A percentile compares a stretch with the other conserved stretches of the same genome.
Conservation (phyloP, 2,329 filamentous ascomycete species). For the Ceratocystis albifundus region DNA sequence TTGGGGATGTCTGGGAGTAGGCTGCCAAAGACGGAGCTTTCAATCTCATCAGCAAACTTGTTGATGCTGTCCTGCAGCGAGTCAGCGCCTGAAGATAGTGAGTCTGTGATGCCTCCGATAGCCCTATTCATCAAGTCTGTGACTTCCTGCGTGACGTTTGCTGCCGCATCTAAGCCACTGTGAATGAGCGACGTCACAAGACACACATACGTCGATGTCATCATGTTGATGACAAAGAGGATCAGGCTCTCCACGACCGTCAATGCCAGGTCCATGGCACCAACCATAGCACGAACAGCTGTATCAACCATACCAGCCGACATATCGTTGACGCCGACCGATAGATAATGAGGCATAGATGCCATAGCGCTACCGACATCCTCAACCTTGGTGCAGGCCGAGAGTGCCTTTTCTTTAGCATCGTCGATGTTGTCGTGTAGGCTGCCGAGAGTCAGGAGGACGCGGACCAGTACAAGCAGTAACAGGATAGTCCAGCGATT, state of each 20-base stretch:
- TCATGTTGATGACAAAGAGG: conserved; percentile 82
- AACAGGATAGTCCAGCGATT: conserved; percentile 93
- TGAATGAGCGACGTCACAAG: conserved; percentile 73
- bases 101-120: conserved; percentile 44
- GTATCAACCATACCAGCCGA: conserved; percentile 69
- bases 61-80: conserved; percentile 40
- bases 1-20: conserved; percentile 36
- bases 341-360: conserved; percentile 94
- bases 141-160: conserved; percentile 41
- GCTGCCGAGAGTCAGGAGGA: conserved; percentile 62
- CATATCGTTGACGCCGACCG: conserved; percentile 75
- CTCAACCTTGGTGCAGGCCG: conserved; percentile 85
- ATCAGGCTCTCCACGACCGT: conserved; percentile 78
- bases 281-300: conserved; percentile 67
- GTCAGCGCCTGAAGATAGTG: conserved; percentile 47
- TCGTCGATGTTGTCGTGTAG: conserved; percentile 63
- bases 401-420: conserved; percentile 70
- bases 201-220: conserved; percentile 82
- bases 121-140: conserved; percentile 41
- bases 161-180: conserved; percentile 61
- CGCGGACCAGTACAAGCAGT: conserved; percentile 68
- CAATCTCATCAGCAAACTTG: conserved; percentile 36
- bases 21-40: conserved; percentile 40
- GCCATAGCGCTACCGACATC: conserved; percentile 90
- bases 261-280: conserved; percentile 65